Base-by-base conservation (phyloP, 768 basidiomycete species). In the Tremella fuciformis region DNA sequence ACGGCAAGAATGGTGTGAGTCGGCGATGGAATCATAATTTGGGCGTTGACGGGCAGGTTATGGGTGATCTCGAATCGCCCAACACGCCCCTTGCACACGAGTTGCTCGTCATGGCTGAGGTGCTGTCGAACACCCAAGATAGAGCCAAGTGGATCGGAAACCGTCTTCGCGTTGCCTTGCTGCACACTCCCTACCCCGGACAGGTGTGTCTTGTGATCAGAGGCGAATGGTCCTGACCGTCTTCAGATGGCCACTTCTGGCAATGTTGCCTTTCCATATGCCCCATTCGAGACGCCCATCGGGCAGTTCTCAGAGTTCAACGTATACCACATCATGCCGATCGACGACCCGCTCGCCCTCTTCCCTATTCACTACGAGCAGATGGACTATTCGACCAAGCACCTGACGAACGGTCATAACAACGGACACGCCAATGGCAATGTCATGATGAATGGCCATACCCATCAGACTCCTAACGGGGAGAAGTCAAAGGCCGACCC, bases 1-100 rank as follows among this genome's bases (percentile, higher is more conserved):
- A 57, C 38, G 55, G 55, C 44, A 57, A 57, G 37, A 48, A 57
- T 22, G 55, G 29, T 9, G 55, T 50, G 42, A 46, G 42, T 46
- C 4, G n/a, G 11, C 13, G 13, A 11, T 15, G 22, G 22, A 15
- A 46, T 22, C 6, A 6, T 4, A 4, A 4, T 18, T 18, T 46
- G 42, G 6, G 8, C 42, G 42, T 8, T 22, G n/a, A n/a, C 8
- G 6, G n/a, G n/a, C 42, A 46, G 42, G 42, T 55, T 40, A 55
- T 55, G 54, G 54, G 18, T 8, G 40, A 55, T 9, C 41, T 55
- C n/a, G 54, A 55, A 38, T 41, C 54, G 2, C 19, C 24, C 2
- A 8, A 18, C 15, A 15, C 18, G 16, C 13, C 22, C 19, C n/a
- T 19, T 8, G 19, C 26, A 13, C 42, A 44, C 41, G 54, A 55